These are phyloP conservation scores for Polytolypa hystricis DNA, from an alignment of 2,329 filamentous ascomycete genomes.

Conservation along the genomic window DNA sequence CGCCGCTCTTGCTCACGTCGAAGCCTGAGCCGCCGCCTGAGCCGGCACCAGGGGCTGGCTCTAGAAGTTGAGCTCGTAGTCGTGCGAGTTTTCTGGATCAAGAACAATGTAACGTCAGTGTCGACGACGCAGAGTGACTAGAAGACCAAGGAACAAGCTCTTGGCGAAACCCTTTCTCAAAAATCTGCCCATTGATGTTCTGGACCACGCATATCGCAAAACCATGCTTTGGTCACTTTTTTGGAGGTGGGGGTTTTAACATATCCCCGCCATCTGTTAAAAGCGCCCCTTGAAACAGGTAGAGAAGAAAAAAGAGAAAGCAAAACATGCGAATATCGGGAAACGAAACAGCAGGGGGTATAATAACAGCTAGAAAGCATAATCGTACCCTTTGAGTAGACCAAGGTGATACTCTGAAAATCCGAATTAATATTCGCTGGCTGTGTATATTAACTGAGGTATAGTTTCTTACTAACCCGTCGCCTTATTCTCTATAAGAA, in stretches of 20 bases:
- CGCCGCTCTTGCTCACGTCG: constrained; percentile 89
- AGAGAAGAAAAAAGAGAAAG: too few species aligned
- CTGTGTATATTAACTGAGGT: constrained; percentile 2
- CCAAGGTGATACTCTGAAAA: constrained; percentile 87
- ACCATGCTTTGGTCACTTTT: too few species aligned
- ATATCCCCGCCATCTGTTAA: too few species aligned
- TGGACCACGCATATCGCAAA: too few species aligned
- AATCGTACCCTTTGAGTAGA: constrained; percentile 78
- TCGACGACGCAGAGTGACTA: too few species aligned
- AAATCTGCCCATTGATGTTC: too few species aligned
- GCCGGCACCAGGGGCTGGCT: constrained; percentile 71
- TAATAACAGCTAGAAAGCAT: background rate
- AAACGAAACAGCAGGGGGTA: background rate
- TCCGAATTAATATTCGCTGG: constrained; percentile 23
- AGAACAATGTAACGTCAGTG: too few species aligned
- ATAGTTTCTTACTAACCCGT: constrained; percentile 57
- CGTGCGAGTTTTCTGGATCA: constrained; percentile 91
- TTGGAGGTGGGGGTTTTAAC: too few species aligned
- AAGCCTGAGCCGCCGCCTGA: constrained; percentile 69
- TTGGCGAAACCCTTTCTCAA: too few species aligned
- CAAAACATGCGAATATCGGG: too few species aligned
- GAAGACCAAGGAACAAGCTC: too few species aligned
- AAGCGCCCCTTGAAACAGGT: too few species aligned
- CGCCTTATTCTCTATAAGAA: constrained; percentile 78
- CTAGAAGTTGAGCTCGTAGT: constrained; percentile 83